Percentiles rank a stretch among this genome's conserved stretches.
These are phyloP conservation scores for Pontederia crassipes DNA, from an alignment of 176 grass and related monocot species.

Conservation along the genomic window DNA sequence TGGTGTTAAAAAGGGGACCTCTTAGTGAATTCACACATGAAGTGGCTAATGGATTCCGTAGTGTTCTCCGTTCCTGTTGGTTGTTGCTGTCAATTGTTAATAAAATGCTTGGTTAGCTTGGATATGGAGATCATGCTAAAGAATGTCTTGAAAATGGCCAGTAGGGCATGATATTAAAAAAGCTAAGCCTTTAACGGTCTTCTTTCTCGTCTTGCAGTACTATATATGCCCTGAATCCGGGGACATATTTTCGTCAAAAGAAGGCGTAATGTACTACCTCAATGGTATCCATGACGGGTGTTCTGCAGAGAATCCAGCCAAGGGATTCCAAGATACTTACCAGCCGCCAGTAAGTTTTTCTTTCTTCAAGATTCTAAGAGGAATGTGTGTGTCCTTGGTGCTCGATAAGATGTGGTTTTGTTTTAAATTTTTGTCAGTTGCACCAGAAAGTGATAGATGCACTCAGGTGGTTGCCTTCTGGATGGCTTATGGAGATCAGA, in stretches of 20 bases:
- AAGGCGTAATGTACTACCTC: not conserved
- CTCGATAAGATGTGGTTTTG: not conserved
- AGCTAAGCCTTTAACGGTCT: too few species aligned
- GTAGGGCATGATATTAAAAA: too few species aligned
- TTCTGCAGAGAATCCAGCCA: not conserved
- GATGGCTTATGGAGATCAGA: slow-evolving; percentile 8
- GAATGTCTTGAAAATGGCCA: too few species aligned
- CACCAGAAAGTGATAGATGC: not conserved
- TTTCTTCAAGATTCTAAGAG: not conserved
- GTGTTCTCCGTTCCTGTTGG: too few species aligned
- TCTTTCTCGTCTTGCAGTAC: slow-evolving; percentile 1
- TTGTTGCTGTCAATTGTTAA: too few species aligned
- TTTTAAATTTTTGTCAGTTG: not conserved
- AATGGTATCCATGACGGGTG: not conserved
- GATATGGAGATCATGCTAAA: too few species aligned
- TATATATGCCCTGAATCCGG: slow-evolving; percentile 7
- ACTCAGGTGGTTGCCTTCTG: slow-evolving; percentile 5
- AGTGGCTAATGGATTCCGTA: too few species aligned
- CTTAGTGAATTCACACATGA: too few species aligned
- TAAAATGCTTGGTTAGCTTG: too few species aligned
- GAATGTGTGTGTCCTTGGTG: not conserved
- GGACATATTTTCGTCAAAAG: slow-evolving; percentile 2
- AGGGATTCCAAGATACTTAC: not conserved
- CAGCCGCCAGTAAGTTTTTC: not conserved
- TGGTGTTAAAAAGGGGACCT: too few species aligned